Percentiles rank a stretch among this genome's conserved stretches.
phyloP scores from a whole-genome alignment of 2,329 filamentous ascomycete genomes.

The Venturiaceae sp. region DNA sequence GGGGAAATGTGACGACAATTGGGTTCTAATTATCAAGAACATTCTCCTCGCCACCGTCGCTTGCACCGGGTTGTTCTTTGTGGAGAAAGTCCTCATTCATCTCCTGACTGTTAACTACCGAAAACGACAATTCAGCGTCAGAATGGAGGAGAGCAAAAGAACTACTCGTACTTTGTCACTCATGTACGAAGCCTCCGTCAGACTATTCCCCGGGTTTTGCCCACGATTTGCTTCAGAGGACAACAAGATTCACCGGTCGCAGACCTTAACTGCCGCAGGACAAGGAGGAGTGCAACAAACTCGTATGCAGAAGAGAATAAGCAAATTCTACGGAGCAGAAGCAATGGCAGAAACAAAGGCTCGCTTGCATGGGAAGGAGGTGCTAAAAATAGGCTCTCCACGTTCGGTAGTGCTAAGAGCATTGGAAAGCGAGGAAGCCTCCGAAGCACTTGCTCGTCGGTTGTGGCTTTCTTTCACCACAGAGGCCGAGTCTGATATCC shows the following conservation, averaged over 20 bases:
- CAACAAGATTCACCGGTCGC: slow-evolving; percentile 53
- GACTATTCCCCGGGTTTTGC: slow-evolving; percentile 76
- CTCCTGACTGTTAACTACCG: slow-evolving; percentile 65
- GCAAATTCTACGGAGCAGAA: neutral
- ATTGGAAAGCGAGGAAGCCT: slow-evolving; percentile 17
- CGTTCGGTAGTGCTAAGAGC: slow-evolving; percentile 18
- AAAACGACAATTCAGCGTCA: slow-evolving; percentile 59
- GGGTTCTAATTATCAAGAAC: neutral
- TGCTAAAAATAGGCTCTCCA: neutral
- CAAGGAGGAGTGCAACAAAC: neutral
- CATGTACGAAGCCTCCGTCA: slow-evolving; percentile 71
- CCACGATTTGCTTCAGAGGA: slow-evolving; percentile 73
- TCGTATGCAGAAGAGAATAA: slow-evolving; percentile 39
- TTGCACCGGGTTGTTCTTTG: slow-evolving; percentile 54
- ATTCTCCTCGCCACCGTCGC: slow-evolving; percentile 53
- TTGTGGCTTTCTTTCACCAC: slow-evolving; percentile 22
- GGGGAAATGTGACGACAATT: neutral
- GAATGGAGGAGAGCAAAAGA: slow-evolving; percentile 70
- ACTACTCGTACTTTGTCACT: slow-evolving; percentile 62
- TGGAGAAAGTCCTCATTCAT: slow-evolving; percentile 60
- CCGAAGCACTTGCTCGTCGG: slow-evolving; percentile 21
- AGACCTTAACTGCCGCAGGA: neutral
- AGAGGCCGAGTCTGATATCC: slow-evolving; percentile 18
- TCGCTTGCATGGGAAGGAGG: neutral
- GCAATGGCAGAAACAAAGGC: slow-evolving; percentile 41